Base-by-base conservation (phyloP, 306 rosid species). In the Glycine tomentella region DNA sequence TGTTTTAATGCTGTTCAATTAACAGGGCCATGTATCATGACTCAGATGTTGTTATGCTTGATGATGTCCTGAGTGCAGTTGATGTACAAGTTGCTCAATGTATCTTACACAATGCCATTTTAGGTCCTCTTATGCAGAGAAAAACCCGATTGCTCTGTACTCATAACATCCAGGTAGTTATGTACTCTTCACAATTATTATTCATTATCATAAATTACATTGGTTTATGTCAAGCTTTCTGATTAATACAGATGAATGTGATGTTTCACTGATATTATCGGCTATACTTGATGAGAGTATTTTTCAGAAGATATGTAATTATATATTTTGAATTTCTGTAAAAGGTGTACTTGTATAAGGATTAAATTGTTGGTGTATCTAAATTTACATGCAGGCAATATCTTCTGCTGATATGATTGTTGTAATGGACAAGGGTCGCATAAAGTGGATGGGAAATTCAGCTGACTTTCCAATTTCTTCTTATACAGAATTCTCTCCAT, bases 1-100 rank as follows among this genome's bases (percentile, higher is more conserved):
- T 56, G 13, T 72, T 70, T 63, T 59, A 61, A 75, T 80, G 63
- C 75, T 77, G 72, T 79, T 65, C 61, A 42, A 85, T 83, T 72
- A 79, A 80, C 92, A 95, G 98, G 95, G 97, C 94, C 72, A 49
- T 91, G 68, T 95, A 95, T 89, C 87, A 88, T 81, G 97, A 87
- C 86, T 88, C 92, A 16, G 97, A 92, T 86, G 81, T 91, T 81
- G 76, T 91, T 82, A 81, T 95, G 89, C 97, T 95, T 61, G 98
- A 95, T 67, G 99, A 95, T 74, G 94, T 95, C 83, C 91, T 95
- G 58, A 93, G 99, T 76, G 92, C 99, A 3, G 97, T 95, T 42
- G 97, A 93, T 88, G 97, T 88, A 78, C 94, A 90, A 80, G 99
- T 95, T 86, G 92, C 97, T 74, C 91, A 64, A 42, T 90, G 94